These are phyloP conservation scores for Metschnikowia koreensis DNA, from an alignment of 805 yeast species.

Conservation along the genomic window DNA sequence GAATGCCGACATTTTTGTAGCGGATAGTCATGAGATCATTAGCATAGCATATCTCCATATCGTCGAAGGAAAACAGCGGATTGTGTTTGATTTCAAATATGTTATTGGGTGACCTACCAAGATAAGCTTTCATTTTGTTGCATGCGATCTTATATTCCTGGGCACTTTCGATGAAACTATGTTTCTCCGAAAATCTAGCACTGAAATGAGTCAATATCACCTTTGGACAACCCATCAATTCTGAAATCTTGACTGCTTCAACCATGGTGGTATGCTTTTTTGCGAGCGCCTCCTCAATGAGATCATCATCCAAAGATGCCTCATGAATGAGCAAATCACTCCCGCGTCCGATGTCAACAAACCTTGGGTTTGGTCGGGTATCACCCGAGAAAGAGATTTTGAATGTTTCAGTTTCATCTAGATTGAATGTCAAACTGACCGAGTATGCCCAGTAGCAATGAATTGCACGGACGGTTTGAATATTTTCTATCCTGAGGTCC, in stretches of 20 bases:
- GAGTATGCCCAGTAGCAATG: slow-evolving; percentile 85
- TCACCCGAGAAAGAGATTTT: slow-evolving; percentile 91
- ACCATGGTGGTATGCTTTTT: slow-evolving; percentile 87
- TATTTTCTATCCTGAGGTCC: slow-evolving; percentile 41
- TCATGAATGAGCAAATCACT: slow-evolving; percentile 87
- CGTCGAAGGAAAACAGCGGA: slow-evolving; percentile 20
- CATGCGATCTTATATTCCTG: slow-evolving; percentile 24
- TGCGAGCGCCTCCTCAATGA: slow-evolving; percentile 70
- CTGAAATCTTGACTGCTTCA: slow-evolving; percentile 75
- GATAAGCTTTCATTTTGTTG: slow-evolving; percentile 27
- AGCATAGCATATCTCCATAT: slow-evolving; percentile 40
- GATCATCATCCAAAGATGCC: slow-evolving; percentile 82
- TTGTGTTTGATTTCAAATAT: slow-evolving; percentile 19
- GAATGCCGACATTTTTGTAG: slow-evolving; percentile 27
- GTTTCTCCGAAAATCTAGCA: slow-evolving; percentile 63
- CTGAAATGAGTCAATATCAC: slow-evolving; percentile 88
- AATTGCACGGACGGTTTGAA: slow-evolving; percentile 69
- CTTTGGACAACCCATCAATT: slow-evolving; percentile 67
- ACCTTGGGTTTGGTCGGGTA: slow-evolving; percentile 74
- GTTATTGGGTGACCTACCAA: slow-evolving; percentile 26
- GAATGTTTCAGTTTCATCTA: slow-evolving; percentile 44
- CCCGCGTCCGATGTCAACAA: slow-evolving; percentile 61
- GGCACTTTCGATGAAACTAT: slow-evolving; percentile 26
- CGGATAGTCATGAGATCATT: slow-evolving; percentile 39
- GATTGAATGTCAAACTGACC: slow-evolving; percentile 52